Evolutionary conservation across 495 filamentous ascomycete species (phyloP).

Genomic region (Cercophora scortea): DNA sequence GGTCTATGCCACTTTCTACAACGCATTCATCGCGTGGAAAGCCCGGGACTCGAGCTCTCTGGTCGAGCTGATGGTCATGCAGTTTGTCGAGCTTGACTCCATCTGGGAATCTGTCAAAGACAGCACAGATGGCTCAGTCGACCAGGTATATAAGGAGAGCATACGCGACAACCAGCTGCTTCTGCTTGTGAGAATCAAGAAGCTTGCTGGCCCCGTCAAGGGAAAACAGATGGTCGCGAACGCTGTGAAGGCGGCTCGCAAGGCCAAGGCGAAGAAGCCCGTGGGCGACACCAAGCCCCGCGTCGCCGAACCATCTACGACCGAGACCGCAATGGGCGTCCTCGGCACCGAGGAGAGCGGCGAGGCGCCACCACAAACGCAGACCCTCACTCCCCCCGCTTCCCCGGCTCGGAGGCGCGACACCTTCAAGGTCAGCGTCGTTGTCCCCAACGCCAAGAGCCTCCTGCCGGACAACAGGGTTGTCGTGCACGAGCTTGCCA

Average conservation of each 20-base stretch:
- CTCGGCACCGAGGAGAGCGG: slow-evolving; percentile 24
- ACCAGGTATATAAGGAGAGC: slow-evolving; percentile 83
- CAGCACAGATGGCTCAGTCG: slow-evolving; percentile 73
- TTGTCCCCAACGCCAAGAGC: slow-evolving; percentile 26
- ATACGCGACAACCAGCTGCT: slow-evolving; percentile 91
- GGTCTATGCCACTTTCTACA: slow-evolving; percentile 74
- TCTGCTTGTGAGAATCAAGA: slow-evolving; percentile 80
- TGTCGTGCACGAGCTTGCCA: slow-evolving; percentile 83
- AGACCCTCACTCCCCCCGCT: slow-evolving; percentile 36
- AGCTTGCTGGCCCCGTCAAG: slow-evolving; percentile 72
- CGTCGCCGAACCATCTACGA: slow-evolving; percentile 41
- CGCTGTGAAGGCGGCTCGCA: slow-evolving; percentile 73
- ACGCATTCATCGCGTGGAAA: slow-evolving; percentile 94
- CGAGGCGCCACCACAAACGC: slow-evolving; percentile 22
- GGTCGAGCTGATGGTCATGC: slow-evolving; percentile 89
- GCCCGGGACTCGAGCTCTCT: slow-evolving; percentile 80
- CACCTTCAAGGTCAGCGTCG: slow-evolving; percentile 32
- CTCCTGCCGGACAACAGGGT: slow-evolving; percentile 76
- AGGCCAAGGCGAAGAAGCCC: slow-evolving; percentile 59
- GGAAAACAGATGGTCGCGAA: slow-evolving; percentile 76
- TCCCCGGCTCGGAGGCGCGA: slow-evolving; percentile 29
- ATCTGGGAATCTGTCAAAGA: slow-evolving; percentile 97
- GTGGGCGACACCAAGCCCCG: slow-evolving; percentile 64
- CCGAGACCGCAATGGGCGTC: slow-evolving; percentile 28
- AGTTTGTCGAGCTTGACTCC: slow-evolving; percentile 89